Base-by-base conservation (phyloP, 495 filamentous ascomycete species). In the Penicillium antarcticum region DNA sequence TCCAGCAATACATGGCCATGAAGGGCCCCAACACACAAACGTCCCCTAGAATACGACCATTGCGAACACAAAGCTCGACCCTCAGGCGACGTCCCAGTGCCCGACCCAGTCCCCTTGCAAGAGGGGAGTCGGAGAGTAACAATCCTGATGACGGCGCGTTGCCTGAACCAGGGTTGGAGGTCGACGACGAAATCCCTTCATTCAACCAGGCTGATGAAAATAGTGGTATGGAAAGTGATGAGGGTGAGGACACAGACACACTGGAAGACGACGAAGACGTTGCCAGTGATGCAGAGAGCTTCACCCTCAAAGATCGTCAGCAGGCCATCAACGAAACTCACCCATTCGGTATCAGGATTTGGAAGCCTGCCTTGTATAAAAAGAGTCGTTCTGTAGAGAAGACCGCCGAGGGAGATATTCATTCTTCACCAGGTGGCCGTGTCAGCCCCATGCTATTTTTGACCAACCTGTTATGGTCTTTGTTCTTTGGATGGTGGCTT, bases 291-390 rank as follows among this genome's bases (percentile, higher is more conserved):
- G 85, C 87, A 6, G 91, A 88, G 63, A 94, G 89, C 67, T 84
- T 84, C 57, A 84, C 81, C 3, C 67, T 84, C 36, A 95, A 95
- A 72, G 94, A 97, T 64, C 86, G 92, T 33, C 94, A 99, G 70
- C 86, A 96, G 67, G 94, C 94, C 43, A 99, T 99, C 71, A 99
- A 99, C 71, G 86, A 96, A 67, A 99, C 94, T 0, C 94, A 99
- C 75, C 94, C 94, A 0, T 99, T 99, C 58, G 94, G 94, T 68
- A 97, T 99, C 62, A 86, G 94, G 53, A 87, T 99, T 29, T 99
- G 94, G 94, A 99, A 99, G 68, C 94, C 94, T 16, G 94, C 94
- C 0, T 65, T 99, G 34, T 99, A 99, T 79, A 97, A 97, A 76
- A 99, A 99, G 66, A 85, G 85, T 58, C 84, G 94, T 50, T 97